Conservation (phyloP, 2,329 filamentous ascomycete species). For the Talaromyces sp. region DNA sequence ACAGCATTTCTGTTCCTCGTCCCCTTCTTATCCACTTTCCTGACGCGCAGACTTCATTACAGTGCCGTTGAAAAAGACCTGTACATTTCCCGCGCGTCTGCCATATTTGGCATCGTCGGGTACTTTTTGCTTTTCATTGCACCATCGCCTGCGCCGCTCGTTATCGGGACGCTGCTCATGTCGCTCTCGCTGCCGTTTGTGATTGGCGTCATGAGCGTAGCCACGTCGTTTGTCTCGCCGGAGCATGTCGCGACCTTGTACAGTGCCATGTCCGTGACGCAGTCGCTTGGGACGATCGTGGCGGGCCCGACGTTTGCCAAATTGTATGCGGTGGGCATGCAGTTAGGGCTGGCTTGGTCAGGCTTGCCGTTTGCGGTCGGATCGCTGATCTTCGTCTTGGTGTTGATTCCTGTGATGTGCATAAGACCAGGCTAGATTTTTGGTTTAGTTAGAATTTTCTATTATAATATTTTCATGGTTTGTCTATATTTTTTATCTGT, state of each 20-base stretch:
- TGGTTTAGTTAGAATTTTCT: not conserved
- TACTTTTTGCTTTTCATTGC: conserved; percentile 15
- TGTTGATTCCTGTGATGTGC: conserved; percentile 1
- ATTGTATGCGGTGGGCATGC: conserved; percentile 19
- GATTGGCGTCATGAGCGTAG: conserved; percentile 19
- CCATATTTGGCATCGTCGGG: conserved; percentile 17
- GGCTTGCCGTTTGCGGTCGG: conserved; percentile 23
- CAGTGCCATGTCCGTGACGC: conserved; percentile 19
- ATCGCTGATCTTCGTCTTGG: conserved; percentile 10
- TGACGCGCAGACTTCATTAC: conserved; percentile 15
- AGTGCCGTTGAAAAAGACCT: conserved; percentile 17
- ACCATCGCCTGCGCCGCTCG: conserved; percentile 13
- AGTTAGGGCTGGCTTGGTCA: conserved; percentile 20
- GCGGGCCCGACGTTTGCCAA: conserved; percentile 22
- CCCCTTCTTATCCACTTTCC: conserved; percentile 15
- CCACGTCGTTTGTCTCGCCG: conserved; percentile 19
- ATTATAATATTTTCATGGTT: not conserved
- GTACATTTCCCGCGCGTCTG: conserved; percentile 16
- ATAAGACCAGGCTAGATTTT: not conserved
- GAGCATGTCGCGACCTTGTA: conserved; percentile 25
- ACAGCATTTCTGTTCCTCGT: conserved; percentile 19
- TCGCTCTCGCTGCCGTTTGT: conserved; percentile 21
- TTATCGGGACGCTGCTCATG: conserved; percentile 18
- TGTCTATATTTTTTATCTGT: not conserved
- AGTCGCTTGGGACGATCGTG: conserved; percentile 17